These are phyloP conservation scores for Fusarium sp. DNA, from an alignment of 2,329 filamentous ascomycete species.

Conservation along the genomic window DNA sequence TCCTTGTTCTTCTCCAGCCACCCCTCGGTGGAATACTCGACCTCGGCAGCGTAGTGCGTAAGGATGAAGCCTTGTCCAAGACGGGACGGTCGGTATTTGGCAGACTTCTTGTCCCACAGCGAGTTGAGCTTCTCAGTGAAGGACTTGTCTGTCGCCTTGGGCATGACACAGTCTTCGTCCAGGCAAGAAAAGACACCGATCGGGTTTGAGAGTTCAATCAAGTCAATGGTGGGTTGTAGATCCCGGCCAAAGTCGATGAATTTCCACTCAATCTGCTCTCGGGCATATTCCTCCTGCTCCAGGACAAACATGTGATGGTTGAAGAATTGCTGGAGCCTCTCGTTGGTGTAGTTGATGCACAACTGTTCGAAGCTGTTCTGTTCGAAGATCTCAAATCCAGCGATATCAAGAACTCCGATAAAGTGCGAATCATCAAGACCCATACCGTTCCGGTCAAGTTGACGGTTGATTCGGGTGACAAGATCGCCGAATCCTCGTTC, in stretches of 20 bases:
- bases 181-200: slow-evolving; percentile 99
- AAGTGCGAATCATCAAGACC: slow-evolving; percentile 90
- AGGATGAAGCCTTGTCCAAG: slow-evolving; percentile 92
- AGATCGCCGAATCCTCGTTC: slow-evolving; percentile 94
- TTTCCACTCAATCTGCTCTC: slow-evolving; percentile 99
- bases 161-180: slow-evolving; percentile 98
- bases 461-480: slow-evolving; percentile 87
- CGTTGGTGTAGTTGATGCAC: slow-evolving; percentile 99
- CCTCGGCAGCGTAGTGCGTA: slow-evolving; percentile 96
- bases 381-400: slow-evolving; percentile 98
- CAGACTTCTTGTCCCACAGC: slow-evolving; percentile 94
- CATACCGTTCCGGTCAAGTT: slow-evolving; percentile 85
- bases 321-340: slow-evolving; percentile 99
- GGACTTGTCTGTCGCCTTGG: slow-evolving; percentile 94
- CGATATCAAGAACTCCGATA: slow-evolving; percentile 98
- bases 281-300: slow-evolving; percentile 96
- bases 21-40: slow-evolving; percentile 92
- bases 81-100: slow-evolving; percentile 88
- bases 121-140: slow-evolving; percentile 98
- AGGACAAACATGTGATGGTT: slow-evolving; percentile 99
- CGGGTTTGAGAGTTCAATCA: slow-evolving; percentile 94
- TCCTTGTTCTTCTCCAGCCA: slow-evolving; percentile 99
- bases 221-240: slow-evolving; percentile 94
- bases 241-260: slow-evolving; percentile 99
- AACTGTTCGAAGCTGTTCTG: slow-evolving; percentile 98